Base-by-base conservation (phyloP, 1,139 yeast genomes). In the Debaryomyces udenii region DNA sequence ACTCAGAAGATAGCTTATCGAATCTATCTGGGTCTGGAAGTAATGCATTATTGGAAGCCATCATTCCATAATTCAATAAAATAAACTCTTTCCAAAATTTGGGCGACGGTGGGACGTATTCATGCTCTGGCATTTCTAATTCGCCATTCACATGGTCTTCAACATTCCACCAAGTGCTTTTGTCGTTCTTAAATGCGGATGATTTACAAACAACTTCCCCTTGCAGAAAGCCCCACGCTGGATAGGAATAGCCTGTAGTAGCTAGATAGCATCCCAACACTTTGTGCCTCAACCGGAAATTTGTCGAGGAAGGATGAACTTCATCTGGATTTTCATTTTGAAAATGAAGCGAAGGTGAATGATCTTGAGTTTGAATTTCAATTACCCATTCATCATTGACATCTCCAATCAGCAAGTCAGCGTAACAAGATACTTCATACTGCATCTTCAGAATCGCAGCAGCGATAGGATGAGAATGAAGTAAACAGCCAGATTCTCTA, bases 171-270 rank as follows among this genome's bases (percentile, higher is more conserved):
- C 89, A 83, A 1, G 90, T 81, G 28, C 82, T 75, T 53, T 83
- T 81, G 53, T 85, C 91, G 41, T 70, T 66, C 3, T 62, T 52
- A 30, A 73, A 66, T 58, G 72, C 64, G 1, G 81, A 62, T 16
- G 68, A 59, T 50, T 81, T 81, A 59, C 94, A 86, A 6, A 82
- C 79, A 29, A 86, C 87, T 61, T 86, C 94, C 17, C 90, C 89
- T 62, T 86, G 94, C 46, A 79, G 81, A 61, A 80, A 86, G 1
- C 94, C 94, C 94, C 94, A 86, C 1, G 83, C 66, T 3, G 94
- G 94, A 52, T 81, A 83, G 1, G 86, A 62, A 40, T 70, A 64
- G 6, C 93, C 93, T 0, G 90, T 81, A 0, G 90, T 82, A 5
- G 89, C 83, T 49, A 86, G 66, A 55, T 85, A 86, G 55, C 94